Evolutionary conservation across 306 rosid genomes (phyloP), one percentile per base, ranked within the genome.

Genomic region (Lathyrus sativus): DNA sequence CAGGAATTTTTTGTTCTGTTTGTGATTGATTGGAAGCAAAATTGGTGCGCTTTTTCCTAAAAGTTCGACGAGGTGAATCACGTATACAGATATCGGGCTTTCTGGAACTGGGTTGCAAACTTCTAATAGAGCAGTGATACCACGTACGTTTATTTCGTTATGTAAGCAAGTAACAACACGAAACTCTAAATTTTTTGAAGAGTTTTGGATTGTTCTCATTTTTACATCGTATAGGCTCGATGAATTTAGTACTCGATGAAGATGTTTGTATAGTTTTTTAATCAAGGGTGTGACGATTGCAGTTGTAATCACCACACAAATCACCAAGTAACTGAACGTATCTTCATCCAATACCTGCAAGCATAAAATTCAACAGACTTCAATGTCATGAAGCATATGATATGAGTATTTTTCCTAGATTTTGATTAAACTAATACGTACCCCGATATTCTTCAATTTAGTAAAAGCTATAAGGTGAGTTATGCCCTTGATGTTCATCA

Each of bases 401-500:
- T 19, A 19, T 33, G 8, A 35, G 39, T 35, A 35, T 35, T 35
- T 35, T 35, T 35, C 39, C 39, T 35, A 35, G 39, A 49, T 50
- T 57, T 7, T 24, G 26, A 57, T 17, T 61, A 41, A 62, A 62
- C 11, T 39, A 19, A 11, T 18, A 39, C 29, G 10, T 62, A 81
- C 91, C 81, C 38, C 1, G 7, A 4, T 0, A 12, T 5, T 4
- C 44, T 5, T 60, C 81, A 81, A 41, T 9, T 54, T 54, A 24
- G 33, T 0, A 4, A 51, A 70, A 44, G 10, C 1, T 48, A 78
- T 45, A 4, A 85, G 44, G 26, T 88, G 81, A 8, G 72, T 49
- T 3, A 84, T 50, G 6, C 91, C 95, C 74, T 71, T 82, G 77
- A 73, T 14, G 72, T 76, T 85, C 75, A 85, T 6, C 6, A 76